phyloP scores from a whole-genome alignment of 129 eudicot species.

The Dittrichia graveolens region DNA sequence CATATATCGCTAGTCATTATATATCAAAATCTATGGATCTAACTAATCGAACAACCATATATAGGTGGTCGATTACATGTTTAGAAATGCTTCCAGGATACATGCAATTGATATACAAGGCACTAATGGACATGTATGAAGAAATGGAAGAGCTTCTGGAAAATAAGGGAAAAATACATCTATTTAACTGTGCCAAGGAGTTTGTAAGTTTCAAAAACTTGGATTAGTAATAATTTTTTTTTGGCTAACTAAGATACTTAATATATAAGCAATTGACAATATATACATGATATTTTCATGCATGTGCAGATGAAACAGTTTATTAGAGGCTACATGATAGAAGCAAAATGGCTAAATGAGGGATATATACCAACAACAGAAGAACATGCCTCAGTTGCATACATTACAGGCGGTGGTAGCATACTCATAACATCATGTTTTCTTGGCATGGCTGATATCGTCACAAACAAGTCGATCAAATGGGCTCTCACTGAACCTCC shows the following conservation, averaged over 20 bases:
- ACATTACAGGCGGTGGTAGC: conserved; percentile 1
- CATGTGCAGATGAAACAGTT: neutral
- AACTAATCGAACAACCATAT: neutral
- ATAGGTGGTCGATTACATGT: conserved; percentile 44
- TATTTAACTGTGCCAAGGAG: neutral
- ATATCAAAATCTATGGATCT: neutral
- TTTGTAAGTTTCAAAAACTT: neutral
- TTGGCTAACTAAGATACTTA: neutral
- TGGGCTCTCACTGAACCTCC: conserved; percentile 4
- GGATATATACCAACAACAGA: neutral
- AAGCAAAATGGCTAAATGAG: neutral
- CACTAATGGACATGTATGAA: conserved; percentile 31
- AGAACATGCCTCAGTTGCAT: conserved; percentile 1
- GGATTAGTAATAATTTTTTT: neutral
- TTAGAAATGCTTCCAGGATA: conserved; percentile 42
- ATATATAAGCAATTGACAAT: neutral
- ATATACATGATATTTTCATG: neutral
- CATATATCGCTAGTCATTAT: too few relatives aligned
- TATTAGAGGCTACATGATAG: neutral
- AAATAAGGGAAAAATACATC: conserved; percentile 1
- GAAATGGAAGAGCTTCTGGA: conserved; percentile 33
- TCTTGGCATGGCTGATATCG: conserved; percentile 2
- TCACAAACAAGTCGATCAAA: neutral
- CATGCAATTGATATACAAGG: conserved; percentile 37
- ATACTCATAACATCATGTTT: neutral